Percentiles rank a stretch among this genome's conserved stretches.
Evolutionary conservation across 192 early-diverging fungal species (phyloP).

Genomic region (Coemansia sp.): DNA sequence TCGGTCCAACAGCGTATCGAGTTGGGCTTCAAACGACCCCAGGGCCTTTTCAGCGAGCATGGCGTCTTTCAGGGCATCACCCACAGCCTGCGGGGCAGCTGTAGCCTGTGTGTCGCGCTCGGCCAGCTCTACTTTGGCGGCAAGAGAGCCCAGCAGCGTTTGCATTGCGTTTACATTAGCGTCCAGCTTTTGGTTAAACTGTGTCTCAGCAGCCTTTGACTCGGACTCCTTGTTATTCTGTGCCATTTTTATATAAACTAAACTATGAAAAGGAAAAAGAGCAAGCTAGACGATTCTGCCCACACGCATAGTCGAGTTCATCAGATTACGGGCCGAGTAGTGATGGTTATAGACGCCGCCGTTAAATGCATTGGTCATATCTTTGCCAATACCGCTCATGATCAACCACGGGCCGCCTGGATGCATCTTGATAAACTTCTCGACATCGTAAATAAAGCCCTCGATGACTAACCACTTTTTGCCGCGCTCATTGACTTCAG

Average conservation of each 20-base stretch:
- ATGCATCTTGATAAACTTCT: constrained; percentile 79
- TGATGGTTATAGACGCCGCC: constrained; percentile 88
- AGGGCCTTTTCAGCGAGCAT: constrained; percentile 24
- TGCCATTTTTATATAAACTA: constrained; percentile 1
- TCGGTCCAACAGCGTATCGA: constrained; percentile 30
- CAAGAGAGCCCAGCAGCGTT: constrained; percentile 22
- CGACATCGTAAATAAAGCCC: constrained; percentile 78
- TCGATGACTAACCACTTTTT: constrained; percentile 79
- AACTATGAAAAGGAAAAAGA: constrained; percentile 4
- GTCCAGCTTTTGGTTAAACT: not conserved
- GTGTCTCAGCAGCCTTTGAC: not conserved
- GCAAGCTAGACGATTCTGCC: constrained; percentile 49
- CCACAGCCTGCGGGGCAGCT: constrained; percentile 7
- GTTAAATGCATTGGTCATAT: constrained; percentile 82
- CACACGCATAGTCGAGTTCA: constrained; percentile 69
- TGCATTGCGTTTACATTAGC: constrained; percentile 13
- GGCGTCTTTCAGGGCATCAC: constrained; percentile 39
- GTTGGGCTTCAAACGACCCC: constrained; percentile 26
- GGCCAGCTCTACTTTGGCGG: constrained; percentile 19
- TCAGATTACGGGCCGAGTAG: constrained; percentile 80
- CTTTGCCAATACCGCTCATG: constrained; percentile 72
- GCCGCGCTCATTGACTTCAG: constrained; percentile 63
- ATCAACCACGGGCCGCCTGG: constrained; percentile 80
- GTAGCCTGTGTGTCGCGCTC: constrained; percentile 9
- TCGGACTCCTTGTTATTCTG: not conserved